Evolutionary conservation across 2,329 filamentous ascomycete species (phyloP), one percentile per base, ranked within the genome.

Genomic region (Cercospora nicotianae): DNA sequence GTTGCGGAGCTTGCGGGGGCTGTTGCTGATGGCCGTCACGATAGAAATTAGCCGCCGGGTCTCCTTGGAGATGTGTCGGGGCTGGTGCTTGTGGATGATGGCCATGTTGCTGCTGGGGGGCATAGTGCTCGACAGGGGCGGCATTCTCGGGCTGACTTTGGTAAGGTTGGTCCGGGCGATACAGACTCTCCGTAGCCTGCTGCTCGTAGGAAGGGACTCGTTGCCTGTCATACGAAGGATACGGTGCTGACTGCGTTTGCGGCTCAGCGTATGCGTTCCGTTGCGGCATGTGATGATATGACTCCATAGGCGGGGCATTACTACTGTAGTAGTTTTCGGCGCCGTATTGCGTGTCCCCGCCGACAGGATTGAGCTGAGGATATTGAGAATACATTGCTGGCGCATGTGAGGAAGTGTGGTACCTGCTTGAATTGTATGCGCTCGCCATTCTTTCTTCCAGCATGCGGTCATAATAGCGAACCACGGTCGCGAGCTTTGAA

Each of bases 391-490:
- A 86, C 62, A 62, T 62, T 13, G 48, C 48, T 57, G n/a, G 62
- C 20, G 23, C 18, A 5, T 86, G 70, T 53, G 70, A 70, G 39
- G 70, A 63, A 71, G 79, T 69, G 28, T 80, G 79, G 39, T 82
- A 79, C 36, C 78, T 76, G 42, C 94, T 91, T 75, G 96, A 92
- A 71, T 89, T 91, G 78, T 98, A 98, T 1, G 95, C 94, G 78
- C 91, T 96, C 8, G 93, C 96, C 28, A 99, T 84, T 45, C 95
- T 89, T 71, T 99, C 95, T 80, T 99, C 95, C 16, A 99, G 86
- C 95, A 99, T 98, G 48, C 93, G 89, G 79, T 99, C 95, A 77
- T 99, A 99, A 78, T 98, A 98, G 36, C 95, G 89, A 5, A 99
- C 95, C 28, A 98, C 95, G 0, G 94, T 97, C 0, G 94, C 95